Base-by-base conservation (phyloP, 2,329 filamentous ascomycete species). In the Calonectria henricotiae region DNA sequence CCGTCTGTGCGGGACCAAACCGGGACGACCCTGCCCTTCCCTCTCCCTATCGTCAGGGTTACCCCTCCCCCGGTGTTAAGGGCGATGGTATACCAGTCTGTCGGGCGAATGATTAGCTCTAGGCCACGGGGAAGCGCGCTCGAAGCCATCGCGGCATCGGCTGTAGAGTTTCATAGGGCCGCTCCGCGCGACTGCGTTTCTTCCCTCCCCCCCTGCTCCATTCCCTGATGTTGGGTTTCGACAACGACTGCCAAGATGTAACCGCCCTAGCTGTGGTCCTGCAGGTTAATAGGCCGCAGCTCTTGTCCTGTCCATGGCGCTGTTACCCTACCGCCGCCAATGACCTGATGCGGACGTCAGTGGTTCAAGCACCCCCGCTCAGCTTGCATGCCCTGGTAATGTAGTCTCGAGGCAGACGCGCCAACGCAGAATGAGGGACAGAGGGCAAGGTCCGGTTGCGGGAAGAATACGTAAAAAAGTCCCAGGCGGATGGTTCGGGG, bases 401-500 rank as follows among this genome's bases (percentile, higher is more conserved):
- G 7, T 58, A 15, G 41, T 25, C 44, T 23, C 43, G 39, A 46
- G 17, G 17, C 27, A 30, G 13, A 17, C 5, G 25, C 35, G 47
- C 55, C 25, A 51, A 41, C 44, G 12, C 32, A 41, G 23, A 15
- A 35, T 20, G 20, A 20, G 20, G 20, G 20, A 20, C 20, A 37
- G 13, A 41, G 8, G 20, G 20, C 20, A 20, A 25, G 17, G 27
- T 58, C 25, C 27, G 4, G 39, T 37, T 58, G 51, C 32, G 51
- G 23, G 35, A 58, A 12, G 17, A 37, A 62, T 49, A 25, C 20
- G n/a, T 51, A 46, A 62, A 23, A 30, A 65, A 65, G 30, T 68
- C 67, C 67, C 67, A 65, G 51, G 67, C 67, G 44, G 54, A 49
- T 62, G 67, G 67, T 69, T 65, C 67, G 62, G 67, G 51, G 62